phyloP scores from a whole-genome alignment of 1,284 basidiomycete species.

The Sparassis latifolia region DNA sequence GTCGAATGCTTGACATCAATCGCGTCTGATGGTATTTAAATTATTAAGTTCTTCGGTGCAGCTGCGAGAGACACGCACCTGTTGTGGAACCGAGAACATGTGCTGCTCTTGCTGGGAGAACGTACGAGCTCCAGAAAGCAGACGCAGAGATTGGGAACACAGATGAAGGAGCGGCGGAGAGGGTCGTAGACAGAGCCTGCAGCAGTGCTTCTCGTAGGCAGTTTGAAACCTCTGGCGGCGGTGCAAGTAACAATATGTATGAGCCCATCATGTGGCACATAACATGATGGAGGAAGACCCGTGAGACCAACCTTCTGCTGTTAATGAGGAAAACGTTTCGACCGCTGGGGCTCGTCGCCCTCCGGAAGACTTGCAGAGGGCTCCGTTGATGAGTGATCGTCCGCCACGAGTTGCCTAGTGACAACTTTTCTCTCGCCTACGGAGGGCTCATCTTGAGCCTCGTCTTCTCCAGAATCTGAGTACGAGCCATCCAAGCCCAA shows the following conservation, averaged over 20 bases:
- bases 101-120: constrained; percentile 71
- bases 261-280: not conserved
- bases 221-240: constrained; percentile 49
- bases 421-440: too few relatives aligned
- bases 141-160: constrained; percentile 74
- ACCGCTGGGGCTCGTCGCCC: constrained; percentile 9
- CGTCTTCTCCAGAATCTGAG: not conserved
- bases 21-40: constrained; percentile 26
- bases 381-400: too few relatives aligned
- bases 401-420: too few relatives aligned
- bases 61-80: constrained; percentile 8
- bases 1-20: constrained; percentile 62
- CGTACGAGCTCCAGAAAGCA: constrained; percentile 67
- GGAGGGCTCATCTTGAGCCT: too few relatives aligned
- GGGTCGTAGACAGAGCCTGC: constrained; percentile 51
- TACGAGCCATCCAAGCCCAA: constrained; percentile 1
- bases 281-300: too few relatives aligned
- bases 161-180: constrained; percentile 41
- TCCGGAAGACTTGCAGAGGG: too few relatives aligned
- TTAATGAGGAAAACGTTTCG: constrained; percentile 1
- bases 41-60: constrained; percentile 11
- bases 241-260: not conserved
- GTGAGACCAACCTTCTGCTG: constrained; percentile 13
- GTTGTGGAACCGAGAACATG: constrained; percentile 31
- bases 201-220: constrained; percentile 67